Conservation (phyloP, 768 basidiomycete genomes). For the Cyathus striatus region DNA sequence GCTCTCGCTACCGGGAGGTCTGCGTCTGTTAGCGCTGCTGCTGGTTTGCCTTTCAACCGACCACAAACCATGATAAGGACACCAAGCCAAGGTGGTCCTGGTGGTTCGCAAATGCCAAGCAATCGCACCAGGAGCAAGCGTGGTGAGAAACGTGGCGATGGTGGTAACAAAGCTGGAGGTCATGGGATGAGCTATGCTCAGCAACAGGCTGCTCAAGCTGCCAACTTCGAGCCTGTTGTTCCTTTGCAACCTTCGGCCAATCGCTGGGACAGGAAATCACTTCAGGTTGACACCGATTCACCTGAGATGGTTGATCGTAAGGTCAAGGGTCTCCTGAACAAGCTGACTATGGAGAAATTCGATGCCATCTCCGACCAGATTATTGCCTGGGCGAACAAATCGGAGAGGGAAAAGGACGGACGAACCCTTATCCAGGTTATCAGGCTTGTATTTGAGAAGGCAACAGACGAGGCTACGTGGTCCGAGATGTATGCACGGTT, state of each 20-base stretch:
- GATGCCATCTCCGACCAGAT: slow-evolving; percentile 95
- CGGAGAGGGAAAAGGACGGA: slow-evolving; percentile 87
- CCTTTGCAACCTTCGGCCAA: slow-evolving; percentile 79
- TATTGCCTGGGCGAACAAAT: slow-evolving; percentile 92
- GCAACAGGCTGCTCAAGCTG: slow-evolving; percentile 18
- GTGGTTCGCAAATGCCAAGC: slow-evolving; percentile 42
- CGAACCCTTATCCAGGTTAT: slow-evolving; percentile 95
- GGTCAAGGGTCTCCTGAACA: slow-evolving; percentile 89
- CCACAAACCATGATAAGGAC: slow-evolving; percentile 64
- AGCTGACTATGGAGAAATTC: slow-evolving; percentile 95
- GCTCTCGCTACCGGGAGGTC: slow-evolving; percentile 45
- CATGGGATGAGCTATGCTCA: slow-evolving; percentile 28
- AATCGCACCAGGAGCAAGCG: slow-evolving; percentile 77
- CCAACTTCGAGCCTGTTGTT: slow-evolving; percentile 58
- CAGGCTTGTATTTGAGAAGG: slow-evolving; percentile 94
- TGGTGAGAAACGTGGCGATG: slow-evolving; percentile 69
- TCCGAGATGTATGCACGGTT: slow-evolving; percentile 97
- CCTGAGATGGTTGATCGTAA: slow-evolving; percentile 90
- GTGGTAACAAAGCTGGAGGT: slow-evolving; percentile 30
- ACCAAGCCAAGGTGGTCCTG: slow-evolving; percentile 57
- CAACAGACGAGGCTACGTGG: slow-evolving; percentile 93
- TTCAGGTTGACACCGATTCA: slow-evolving; percentile 53
- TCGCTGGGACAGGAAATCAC: slow-evolving; percentile 69
- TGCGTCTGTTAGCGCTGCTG: slow-evolving; percentile 48
- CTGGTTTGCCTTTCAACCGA: slow-evolving; percentile 48